Evolutionary conservation across 306 rosid species (phyloP).

Genomic region (Glycine tomentella): DNA sequence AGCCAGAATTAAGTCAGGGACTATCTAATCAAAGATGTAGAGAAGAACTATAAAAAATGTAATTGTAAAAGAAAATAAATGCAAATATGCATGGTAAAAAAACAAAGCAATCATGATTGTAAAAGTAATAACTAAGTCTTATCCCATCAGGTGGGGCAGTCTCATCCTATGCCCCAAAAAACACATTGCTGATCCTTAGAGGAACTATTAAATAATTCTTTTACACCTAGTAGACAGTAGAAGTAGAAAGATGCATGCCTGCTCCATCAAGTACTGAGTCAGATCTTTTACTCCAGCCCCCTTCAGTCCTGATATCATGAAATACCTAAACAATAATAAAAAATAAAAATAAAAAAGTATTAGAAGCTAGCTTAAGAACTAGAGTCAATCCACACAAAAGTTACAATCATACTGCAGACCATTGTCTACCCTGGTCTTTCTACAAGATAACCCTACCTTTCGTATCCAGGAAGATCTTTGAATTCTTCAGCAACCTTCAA

Average conservation of each 20-base stretch:
- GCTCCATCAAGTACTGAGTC: constrained; percentile 76
- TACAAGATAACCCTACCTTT: constrained; percentile 63
- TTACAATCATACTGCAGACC: constrained; percentile 16
- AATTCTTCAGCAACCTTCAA: constrained; percentile 81
- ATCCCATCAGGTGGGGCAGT: constrained; percentile 18
- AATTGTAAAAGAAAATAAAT: constrained; percentile 15
- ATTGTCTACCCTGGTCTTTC: constrained; percentile 7
- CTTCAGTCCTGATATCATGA: constrained; percentile 96
- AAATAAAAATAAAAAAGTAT: neutral
- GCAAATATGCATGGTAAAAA: constrained; percentile 16
- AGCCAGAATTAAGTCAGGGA: constrained; percentile 39
- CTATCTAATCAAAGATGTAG: constrained; percentile 8
- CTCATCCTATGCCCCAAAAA: constrained; percentile 7
- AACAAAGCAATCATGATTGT: neutral
- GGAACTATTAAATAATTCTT: constrained; percentile 16
- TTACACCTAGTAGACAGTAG: constrained; percentile 33
- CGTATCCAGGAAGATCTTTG: constrained; percentile 89
- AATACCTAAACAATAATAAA: constrained; percentile 62
- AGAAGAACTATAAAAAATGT: constrained; percentile 15
- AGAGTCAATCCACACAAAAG: constrained; percentile 30
- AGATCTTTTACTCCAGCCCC: constrained; percentile 88
- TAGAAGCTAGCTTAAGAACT: constrained; percentile 42
- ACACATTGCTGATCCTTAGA: neutral
- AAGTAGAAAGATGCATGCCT: constrained; percentile 71
- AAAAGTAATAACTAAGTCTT: neutral